A percentile compares a stretch with the other conserved stretches of the same genome.
Conservation (phyloP, 495 filamentous ascomycete genomes). For the Daldinia caldariorum region DNA sequence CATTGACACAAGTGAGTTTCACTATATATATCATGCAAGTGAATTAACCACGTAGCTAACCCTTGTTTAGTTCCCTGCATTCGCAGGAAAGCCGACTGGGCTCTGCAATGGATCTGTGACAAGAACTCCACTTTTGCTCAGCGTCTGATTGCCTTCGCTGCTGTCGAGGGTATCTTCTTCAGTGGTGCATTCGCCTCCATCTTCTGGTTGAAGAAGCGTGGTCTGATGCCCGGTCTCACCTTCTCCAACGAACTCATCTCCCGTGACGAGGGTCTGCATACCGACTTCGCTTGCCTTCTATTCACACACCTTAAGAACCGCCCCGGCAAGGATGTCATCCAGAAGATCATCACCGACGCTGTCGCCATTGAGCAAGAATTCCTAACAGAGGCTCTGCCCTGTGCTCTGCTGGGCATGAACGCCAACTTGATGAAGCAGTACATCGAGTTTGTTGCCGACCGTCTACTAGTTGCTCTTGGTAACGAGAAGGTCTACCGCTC, state of each 20-base stretch:
- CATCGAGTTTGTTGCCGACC: constrained; percentile 98
- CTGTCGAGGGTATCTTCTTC: constrained; percentile 99
- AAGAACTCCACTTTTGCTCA: constrained; percentile 91
- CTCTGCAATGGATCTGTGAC: constrained; percentile 92
- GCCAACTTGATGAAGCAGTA: constrained; percentile 97
- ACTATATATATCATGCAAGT: background rate
- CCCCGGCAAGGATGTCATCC: constrained; percentile 79
- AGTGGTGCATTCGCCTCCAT: constrained; percentile 98
- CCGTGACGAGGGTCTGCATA: constrained; percentile 98
- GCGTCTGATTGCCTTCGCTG: constrained; percentile 96
- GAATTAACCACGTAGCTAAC: constrained; percentile 13
- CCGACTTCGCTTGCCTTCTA: constrained; percentile 96
- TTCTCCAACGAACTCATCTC: constrained; percentile 99
- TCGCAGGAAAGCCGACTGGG: constrained; percentile 98
- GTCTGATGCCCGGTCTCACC: constrained; percentile 96
- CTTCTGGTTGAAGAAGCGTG: constrained; percentile 99
- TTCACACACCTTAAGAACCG: constrained; percentile 95
- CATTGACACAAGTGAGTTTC: constrained; percentile 87
- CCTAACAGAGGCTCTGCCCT: constrained; percentile 92
- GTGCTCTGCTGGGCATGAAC: constrained; percentile 96
- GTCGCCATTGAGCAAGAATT: constrained; percentile 98
- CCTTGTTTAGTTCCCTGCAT: constrained; percentile 81
- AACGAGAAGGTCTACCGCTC: constrained; percentile 92
- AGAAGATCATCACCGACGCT: constrained; percentile 92
- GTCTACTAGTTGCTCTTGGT: constrained; percentile 89